Base-by-base conservation (phyloP, 192 early-diverging fungal genomes). In the Pilobolus umbonatus region DNA sequence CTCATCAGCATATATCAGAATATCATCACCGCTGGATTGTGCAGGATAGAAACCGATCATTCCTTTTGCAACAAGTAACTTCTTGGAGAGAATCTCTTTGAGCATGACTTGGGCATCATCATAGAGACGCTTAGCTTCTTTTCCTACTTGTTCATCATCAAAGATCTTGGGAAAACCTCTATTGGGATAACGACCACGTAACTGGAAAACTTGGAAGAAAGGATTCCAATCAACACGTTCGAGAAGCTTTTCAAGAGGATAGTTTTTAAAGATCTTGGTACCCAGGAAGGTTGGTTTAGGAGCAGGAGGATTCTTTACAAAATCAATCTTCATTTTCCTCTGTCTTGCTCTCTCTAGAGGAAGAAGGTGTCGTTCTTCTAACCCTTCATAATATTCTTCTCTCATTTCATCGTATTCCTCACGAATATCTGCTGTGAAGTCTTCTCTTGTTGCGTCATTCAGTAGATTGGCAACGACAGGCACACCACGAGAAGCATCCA, bases 211-310 rank as follows among this genome's bases (percentile, higher is more conserved):
- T 69, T 98, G 95, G 84, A 98, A 98, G 84, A 98, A 98, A 29
- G 95, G 95, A 53, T 94, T 98, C 93, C 95, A 98, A 72, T 98
- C 95, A 48, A 98, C 95, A 61, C 88, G 89, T n/a, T 80, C 72
- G 25, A 93, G 63, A 14, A 98, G 74, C 36, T 77, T 67, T 44
- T 81, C 76, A 43, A 98, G 80, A 51, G 91, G 88, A 69, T 84
- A 81, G 57, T 91, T 78, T 47, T 88, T 74, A 57, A 88, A 87
- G 12, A 88, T 72, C 61, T 85, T 86, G 50, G 86, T 88, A 32
- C 94, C 94, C 42, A 93, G 67, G 73, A 92, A 82, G 54, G 76
- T 82, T 12, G 94, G 94, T 71, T 88, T 90, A 59, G 79, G 81
- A 11, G 91, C 87, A 67, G 79, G 68, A 35, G 81, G 78, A 43